Conservation (phyloP, 2,329 filamentous ascomycete genomes). For the Exophiala lecanii-corni region DNA sequence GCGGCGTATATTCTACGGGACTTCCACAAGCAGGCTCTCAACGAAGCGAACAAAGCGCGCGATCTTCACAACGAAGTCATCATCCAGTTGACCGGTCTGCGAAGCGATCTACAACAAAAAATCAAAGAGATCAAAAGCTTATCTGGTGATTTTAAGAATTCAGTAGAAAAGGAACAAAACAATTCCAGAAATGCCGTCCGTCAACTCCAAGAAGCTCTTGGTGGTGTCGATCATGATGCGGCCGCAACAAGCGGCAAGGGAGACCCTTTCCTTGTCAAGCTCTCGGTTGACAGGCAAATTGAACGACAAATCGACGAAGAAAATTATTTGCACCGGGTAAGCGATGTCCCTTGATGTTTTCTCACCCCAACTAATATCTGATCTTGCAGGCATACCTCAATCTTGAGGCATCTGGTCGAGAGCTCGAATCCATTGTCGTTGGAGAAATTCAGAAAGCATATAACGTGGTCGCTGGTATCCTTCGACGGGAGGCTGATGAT, state of each 20-base stretch:
- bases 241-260: slow-evolving; percentile 74
- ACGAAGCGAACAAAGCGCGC: slow-evolving; percentile 79
- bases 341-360: slow-evolving; percentile 28
- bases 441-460: slow-evolving; percentile 98
- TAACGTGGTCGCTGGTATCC: slow-evolving; percentile 84
- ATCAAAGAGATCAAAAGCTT: slow-evolving; percentile 97
- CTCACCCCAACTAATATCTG: background rate
- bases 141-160: slow-evolving; percentile 93
- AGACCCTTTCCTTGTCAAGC: slow-evolving; percentile 82
- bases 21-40: slow-evolving; percentile 75
- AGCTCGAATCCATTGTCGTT: slow-evolving; percentile 93
- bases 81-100: slow-evolving; percentile 73
- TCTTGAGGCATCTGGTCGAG: slow-evolving; percentile 85
- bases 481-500: slow-evolving; percentile 85
- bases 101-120: slow-evolving; percentile 88
- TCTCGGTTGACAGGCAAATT: slow-evolving; percentile 83
- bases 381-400: slow-evolving; percentile 76
- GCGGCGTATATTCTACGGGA: slow-evolving; percentile 73
- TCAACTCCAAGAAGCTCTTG: slow-evolving; percentile 74
- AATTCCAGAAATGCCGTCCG: slow-evolving; percentile 72
- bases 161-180: slow-evolving; percentile 92
- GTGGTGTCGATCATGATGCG: slow-evolving; percentile 73
- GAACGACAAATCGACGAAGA: slow-evolving; percentile 94
- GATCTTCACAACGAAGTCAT: slow-evolving; percentile 93
- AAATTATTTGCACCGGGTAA: slow-evolving; percentile 88